Evolutionary conservation across 257 asterid genomes (phyloP), one percentile per base, ranked within the genome.

Genomic region (Solanum rostratum): DNA sequence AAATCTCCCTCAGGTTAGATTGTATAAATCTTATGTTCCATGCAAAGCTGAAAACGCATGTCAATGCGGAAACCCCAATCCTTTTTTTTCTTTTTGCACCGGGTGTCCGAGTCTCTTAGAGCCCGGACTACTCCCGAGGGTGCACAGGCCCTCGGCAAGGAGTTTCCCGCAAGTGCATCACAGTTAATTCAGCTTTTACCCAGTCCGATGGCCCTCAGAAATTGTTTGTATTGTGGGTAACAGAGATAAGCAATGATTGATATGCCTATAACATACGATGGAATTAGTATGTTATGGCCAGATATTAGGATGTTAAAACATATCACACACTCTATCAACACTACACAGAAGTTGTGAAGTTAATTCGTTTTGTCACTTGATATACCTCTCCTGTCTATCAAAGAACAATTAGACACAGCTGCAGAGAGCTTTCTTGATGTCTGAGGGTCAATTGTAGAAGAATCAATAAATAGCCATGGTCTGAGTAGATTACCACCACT

Each of bases 391-490:
- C 85, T 88, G 52, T 71, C 87, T 74, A 86, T 91, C 82, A 88
- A 84, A 65, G 81, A 87, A 85, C 89, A 90, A 49, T 79, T 85
- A 60, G 94, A 88, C 76, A 93, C 46, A 46, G 90, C 88, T 15
- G 90, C 89, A 81, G 94, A 97, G 54, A 94, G 81, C 74, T 89
- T 94, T 89, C 98, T 89, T 84, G 98, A 93, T 76, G 98, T 97
- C 82, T 94, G 97, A 82, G 99, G 98, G 88, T 97, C 98, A 85
- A 95, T 91, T 4, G 99, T 97, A 60, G 99, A 97, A 74, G 98
- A 95, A 88, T 97, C 99, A 78, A 97, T 89, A 90, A 91, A 93
- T 86, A 97, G 88, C 88, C 92, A 82, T n/a, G 98, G 89, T 86
- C 97, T 89, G 55, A 91, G 87, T 60, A 29, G 76, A 86, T 87